Evolutionary conservation across 371 early-diverging fungal species (phyloP), one percentile per base, ranked within the genome.

Genomic region (Apophysomyces variabilis): DNA sequence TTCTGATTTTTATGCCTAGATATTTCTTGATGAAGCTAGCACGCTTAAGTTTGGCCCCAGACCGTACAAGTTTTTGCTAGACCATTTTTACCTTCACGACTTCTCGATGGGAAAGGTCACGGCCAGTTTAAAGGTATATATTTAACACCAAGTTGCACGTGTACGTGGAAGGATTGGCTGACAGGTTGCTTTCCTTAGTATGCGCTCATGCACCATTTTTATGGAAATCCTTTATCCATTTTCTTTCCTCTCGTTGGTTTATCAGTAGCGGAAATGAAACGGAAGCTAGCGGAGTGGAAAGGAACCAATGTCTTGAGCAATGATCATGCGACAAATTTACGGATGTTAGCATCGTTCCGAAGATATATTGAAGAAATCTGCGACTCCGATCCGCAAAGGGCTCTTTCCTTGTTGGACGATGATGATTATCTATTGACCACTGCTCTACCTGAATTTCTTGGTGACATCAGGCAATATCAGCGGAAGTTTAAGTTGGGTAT

Each of bases 131-230:
- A 86, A 92, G 84, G 92, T 89, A 75, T 66, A 63, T n/a, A 38
- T 8, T 16, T 9, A n/a, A 65, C 45, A 16, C 8, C 9, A 36
- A 39, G 12, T 16, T 6, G 60, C 58, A 58, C 44, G 44, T 21
- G 39, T 54, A 43, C 18, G 39, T 14, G 7, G 44, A 21, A 26
- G 26, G 46, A 11, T 43, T 5, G 4, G 21, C 37, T 61, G 16
- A 38, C 9, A 5, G 13, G 13, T 41, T n/a, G 9, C 35, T 66
- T 16, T 16, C 16, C 8, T 43, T 74, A 95, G 90, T 96, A 92
- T 72, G 87, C 93, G 0, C 74, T 89, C 26, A 93, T 95, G 94
- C 90, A 92, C 61, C 91, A 93, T 71, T 96, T 82, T 68, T 95
- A 93, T 72, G 86, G 88, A 1, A 94, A 95, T 66, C 94, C 96